Evolutionary conservation across 129 eudicot species (phyloP).

Genomic region (Mikania micrantha): DNA sequence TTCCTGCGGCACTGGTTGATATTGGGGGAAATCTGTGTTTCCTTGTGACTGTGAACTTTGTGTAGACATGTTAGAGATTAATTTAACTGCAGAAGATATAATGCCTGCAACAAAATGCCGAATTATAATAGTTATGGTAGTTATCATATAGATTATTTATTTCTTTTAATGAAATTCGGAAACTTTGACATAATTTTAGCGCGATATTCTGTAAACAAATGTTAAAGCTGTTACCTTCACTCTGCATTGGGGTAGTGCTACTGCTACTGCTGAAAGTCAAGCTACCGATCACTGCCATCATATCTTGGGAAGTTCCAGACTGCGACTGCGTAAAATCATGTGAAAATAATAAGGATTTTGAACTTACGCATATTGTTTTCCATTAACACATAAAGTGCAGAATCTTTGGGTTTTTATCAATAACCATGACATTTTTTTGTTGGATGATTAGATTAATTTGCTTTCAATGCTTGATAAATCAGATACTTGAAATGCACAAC

Average conservation of each 20-base stretch:
- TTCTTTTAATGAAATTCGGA: not conserved
- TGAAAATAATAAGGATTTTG: not conserved
- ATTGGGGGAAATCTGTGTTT: not conserved
- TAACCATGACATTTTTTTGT: too few species aligned
- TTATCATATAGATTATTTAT: not conserved
- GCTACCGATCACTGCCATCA: constrained; percentile 5
- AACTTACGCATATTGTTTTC: not conserved
- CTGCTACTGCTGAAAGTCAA: not conserved
- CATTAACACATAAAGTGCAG: too few species aligned
- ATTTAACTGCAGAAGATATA: not conserved
- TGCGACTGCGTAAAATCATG: constrained; percentile 14
- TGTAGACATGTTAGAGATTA: not conserved
- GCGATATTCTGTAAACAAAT: not conserved
- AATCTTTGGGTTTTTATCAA: too few species aligned
- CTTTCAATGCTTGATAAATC: too few species aligned
- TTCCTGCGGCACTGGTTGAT: not conserved
- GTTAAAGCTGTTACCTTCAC: constrained; percentile 7
- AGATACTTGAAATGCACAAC: too few species aligned
- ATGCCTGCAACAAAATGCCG: constrained; percentile 8
- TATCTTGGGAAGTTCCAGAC: not conserved
- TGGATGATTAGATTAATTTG: too few species aligned
- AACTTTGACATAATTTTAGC: not conserved
- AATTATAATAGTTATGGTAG: not conserved
- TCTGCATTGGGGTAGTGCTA: constrained; percentile 9
- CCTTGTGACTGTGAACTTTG: constrained; percentile 1